Evolutionary conservation across 169 alveolate species (phyloP).

Genomic region (Perkinsus olseni): DNA sequence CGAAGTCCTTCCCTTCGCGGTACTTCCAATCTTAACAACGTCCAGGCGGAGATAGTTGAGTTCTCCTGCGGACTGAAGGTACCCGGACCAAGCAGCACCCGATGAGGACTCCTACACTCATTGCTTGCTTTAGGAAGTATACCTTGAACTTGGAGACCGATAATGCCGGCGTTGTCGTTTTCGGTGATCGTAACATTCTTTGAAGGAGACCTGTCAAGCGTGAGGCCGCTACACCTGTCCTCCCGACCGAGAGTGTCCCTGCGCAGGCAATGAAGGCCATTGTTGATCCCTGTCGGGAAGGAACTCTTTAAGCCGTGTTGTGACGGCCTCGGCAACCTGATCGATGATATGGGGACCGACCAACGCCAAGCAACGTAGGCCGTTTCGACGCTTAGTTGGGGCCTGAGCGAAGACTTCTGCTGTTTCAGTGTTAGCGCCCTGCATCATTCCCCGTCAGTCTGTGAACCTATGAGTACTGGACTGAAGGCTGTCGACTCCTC

Average conservation of each 20-base stretch:
- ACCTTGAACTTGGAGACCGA: slow-evolving; percentile 93
- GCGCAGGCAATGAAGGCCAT: slow-evolving; percentile 86
- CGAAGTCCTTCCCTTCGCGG: slow-evolving; percentile 21
- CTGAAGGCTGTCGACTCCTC: slow-evolving; percentile 91
- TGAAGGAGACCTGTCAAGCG: slow-evolving; percentile 82
- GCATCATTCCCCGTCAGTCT: slow-evolving; percentile 91
- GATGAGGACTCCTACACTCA: slow-evolving; percentile 25
- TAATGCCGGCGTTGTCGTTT: slow-evolving; percentile 92
- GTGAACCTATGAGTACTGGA: slow-evolving; percentile 95
- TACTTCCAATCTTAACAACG: slow-evolving; percentile 83
- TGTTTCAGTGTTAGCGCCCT: slow-evolving; percentile 89
- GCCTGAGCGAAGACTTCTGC: not conserved
- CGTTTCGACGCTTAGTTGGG: not conserved
- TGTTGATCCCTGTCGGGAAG: slow-evolving; percentile 91
- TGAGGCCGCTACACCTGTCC: too few species aligned
- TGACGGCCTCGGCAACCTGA: slow-evolving; percentile 93
- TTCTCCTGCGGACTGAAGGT: slow-evolving; percentile 61
- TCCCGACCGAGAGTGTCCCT: too few species aligned
- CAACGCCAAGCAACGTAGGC: slow-evolving; percentile 54
- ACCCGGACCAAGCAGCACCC: slow-evolving; percentile 34
- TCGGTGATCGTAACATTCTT: slow-evolving; percentile 89
- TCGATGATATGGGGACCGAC: slow-evolving; percentile 90
- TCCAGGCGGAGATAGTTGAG: slow-evolving; percentile 89
- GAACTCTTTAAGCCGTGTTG: slow-evolving; percentile 93
- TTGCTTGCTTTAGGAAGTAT: slow-evolving; percentile 81